phyloP scores from a whole-genome alignment of 441 rosid species.

The Pelargonium cotyledonis region DNA sequence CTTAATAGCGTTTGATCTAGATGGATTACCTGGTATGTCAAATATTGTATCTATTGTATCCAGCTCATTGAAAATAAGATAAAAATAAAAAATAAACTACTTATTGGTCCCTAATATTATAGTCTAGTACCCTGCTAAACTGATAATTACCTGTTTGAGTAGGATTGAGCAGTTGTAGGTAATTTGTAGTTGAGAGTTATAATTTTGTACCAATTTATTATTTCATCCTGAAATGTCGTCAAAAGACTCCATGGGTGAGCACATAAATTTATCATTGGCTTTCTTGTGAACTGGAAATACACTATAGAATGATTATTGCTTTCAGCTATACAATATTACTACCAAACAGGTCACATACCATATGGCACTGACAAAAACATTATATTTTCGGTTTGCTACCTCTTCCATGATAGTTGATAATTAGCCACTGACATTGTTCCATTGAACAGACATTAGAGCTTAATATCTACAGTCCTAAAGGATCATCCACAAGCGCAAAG shows the following conservation, averaged over 20 bases:
- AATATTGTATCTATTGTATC: too few relatives aligned
- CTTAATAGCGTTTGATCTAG: too few relatives aligned
- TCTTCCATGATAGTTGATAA: background rate
- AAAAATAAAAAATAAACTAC: too few relatives aligned
- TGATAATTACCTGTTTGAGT: background rate
- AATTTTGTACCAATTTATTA: background rate
- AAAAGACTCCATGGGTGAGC: background rate
- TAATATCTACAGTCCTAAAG: slow-evolving; percentile 65
- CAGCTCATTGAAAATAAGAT: too few relatives aligned
- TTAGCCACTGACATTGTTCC: background rate
- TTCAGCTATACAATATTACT: background rate
- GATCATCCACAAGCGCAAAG: slow-evolving; percentile 55
- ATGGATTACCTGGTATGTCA: too few relatives aligned
- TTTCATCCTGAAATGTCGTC: background rate
- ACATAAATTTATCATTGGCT: background rate
- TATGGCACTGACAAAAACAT: background rate
- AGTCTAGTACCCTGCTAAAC: background rate
- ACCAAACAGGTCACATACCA: background rate
- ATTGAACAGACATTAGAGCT: slow-evolving; percentile 43
- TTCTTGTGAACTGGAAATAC: background rate
- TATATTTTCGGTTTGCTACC: background rate
- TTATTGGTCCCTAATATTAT: too few relatives aligned
- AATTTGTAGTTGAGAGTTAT: background rate
- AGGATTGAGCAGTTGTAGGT: background rate
- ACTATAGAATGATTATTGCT: background rate